Conservation (phyloP, 305 asterid genomes). For the Rubia tinctorum region DNA sequence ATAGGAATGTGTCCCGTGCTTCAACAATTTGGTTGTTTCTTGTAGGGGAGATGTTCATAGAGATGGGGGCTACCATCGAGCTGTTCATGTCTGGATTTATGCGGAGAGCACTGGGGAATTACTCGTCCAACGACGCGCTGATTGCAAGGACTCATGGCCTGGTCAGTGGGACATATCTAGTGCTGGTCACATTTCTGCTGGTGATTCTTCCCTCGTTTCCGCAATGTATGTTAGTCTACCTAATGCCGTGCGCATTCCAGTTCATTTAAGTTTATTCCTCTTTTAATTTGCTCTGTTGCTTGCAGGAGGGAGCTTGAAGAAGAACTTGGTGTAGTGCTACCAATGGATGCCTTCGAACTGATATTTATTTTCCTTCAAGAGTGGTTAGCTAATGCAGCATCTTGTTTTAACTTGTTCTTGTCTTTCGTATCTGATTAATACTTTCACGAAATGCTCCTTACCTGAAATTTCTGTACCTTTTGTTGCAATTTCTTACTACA, state of each 20-base stretch:
- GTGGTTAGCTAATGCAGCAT: conserved; percentile 50
- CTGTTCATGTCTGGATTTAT: conserved; percentile 95
- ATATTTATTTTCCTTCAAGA: conserved; percentile 73
- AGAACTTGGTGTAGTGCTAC: conserved; percentile 90
- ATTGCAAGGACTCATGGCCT: conserved; percentile 94
- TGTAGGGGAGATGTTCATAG: conserved; percentile 71
- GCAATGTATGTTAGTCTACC: conserved; percentile 50
- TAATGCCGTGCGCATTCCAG: neutral
- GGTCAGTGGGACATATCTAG: conserved; percentile 95
- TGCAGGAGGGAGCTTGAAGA: conserved; percentile 95
- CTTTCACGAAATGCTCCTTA: neutral
- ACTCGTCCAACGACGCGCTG: conserved; percentile 74
- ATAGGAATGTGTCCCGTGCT: neutral
- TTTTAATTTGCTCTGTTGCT: conserved; percentile 19
- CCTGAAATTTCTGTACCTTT: neutral
- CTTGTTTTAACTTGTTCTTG: neutral
- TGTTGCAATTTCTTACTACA: conserved; percentile 7
- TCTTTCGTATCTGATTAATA: neutral
- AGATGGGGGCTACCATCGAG: conserved; percentile 92
- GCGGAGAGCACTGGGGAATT: conserved; percentile 85
- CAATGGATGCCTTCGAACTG: conserved; percentile 87
- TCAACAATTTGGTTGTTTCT: conserved; percentile 1
- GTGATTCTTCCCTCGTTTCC: conserved; percentile 88
- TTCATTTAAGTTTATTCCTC: neutral
- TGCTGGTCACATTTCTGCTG: conserved; percentile 94